Evolutionary conservation across 106 monocot species (phyloP).

Genomic region (Phalaenopsis equestris): DNA sequence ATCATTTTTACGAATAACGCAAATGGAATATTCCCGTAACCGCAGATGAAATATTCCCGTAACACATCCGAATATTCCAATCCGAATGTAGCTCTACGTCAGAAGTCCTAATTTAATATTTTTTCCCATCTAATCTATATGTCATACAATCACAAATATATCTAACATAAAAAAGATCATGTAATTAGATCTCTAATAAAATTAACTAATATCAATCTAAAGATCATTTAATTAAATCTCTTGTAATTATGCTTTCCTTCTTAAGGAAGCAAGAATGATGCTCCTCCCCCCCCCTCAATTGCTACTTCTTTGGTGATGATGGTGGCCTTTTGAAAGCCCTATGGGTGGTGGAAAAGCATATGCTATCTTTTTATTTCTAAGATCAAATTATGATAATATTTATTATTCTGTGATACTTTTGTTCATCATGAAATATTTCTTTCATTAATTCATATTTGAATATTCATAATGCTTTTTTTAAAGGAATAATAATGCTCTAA

Average conservation of each 20-base stretch:
- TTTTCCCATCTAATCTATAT: too few species aligned
- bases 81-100: too few species aligned
- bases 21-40: too few species aligned
- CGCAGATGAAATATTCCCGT: too few species aligned
- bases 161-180: too few species aligned
- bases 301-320: background rate
- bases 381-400: background rate
- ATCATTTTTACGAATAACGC: too few species aligned
- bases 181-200: background rate
- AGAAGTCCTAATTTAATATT: too few species aligned
- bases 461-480: background rate
- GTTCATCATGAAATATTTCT: background rate
- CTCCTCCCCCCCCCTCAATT: background rate
- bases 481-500: too few species aligned
- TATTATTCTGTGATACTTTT: background rate
- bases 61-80: too few species aligned
- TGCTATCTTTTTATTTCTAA: background rate
- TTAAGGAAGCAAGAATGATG: background rate
- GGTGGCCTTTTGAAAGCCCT: background rate
- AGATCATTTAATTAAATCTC: too few species aligned
- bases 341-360: background rate
- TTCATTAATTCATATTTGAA: background rate
- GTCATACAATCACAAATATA: too few species aligned
- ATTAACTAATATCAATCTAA: background rate
- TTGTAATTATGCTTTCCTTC: background rate